phyloP scores from a whole-genome alignment of 306 rosid genomes.

The Quercus dentata region DNA sequence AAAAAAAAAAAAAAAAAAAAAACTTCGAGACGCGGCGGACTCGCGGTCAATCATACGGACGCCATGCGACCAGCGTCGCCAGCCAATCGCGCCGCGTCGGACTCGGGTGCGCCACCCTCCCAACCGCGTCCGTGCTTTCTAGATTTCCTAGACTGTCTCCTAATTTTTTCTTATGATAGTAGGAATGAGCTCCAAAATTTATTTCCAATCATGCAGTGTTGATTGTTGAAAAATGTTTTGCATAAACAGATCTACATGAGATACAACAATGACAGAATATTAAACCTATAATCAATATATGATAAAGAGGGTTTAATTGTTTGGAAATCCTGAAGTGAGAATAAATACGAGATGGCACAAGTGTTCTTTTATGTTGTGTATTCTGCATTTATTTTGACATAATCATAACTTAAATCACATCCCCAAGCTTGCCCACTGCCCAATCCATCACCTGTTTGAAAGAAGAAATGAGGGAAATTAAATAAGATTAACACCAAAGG shows the following conservation, averaged over 20 bases:
- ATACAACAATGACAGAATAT: not conserved
- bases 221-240: too few species aligned
- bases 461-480: not conserved
- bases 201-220: too few species aligned
- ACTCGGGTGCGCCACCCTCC: too few species aligned
- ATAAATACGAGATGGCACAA: not conserved
- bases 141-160: too few species aligned
- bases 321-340: not conserved
- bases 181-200: too few species aligned
- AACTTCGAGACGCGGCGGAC: too few species aligned
- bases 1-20: too few species aligned
- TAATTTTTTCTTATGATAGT: too few species aligned
- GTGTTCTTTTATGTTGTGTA: slow-evolving; percentile 55
- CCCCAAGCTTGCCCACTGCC: slow-evolving; percentile 94
- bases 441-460: slow-evolving; percentile 62
- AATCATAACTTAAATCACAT: slow-evolving; percentile 86
- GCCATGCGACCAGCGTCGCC: too few species aligned
- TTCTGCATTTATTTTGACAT: slow-evolving; percentile 87
- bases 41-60: too few species aligned
- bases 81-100: too few species aligned
- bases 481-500: not conserved
- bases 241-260: not conserved
- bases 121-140: too few species aligned
- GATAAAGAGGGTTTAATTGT: not conserved
- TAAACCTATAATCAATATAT: not conserved